A percentile compares a stretch with the other conserved stretches of the same genome.
phyloP scores from a whole-genome alignment of 306 rosid species.

The Urtica urens region DNA sequence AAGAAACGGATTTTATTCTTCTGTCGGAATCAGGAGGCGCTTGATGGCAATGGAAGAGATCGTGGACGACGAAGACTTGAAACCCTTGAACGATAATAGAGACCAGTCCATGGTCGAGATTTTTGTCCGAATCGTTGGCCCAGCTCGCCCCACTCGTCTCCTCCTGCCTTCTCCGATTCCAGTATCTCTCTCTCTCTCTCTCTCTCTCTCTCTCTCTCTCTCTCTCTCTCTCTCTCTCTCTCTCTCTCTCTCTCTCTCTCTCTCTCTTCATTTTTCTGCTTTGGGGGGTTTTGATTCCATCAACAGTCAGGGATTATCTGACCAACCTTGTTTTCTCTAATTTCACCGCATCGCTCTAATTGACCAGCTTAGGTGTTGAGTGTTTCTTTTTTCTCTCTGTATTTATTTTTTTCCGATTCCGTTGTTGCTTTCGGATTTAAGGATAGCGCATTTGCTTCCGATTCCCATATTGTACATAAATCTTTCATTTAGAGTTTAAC shows the following conservation, averaged over 20 bases:
- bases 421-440: no score
- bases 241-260: background rate
- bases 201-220: background rate
- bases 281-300: background rate
- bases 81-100: conserved; percentile 6
- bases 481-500: no score
- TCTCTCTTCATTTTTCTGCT: background rate
- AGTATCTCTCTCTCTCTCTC: conserved; percentile 21
- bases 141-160: conserved; percentile 75
- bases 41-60: conserved; percentile 39
- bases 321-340: no score
- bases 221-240: background rate
- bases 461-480: no score
- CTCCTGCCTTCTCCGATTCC: conserved; percentile 50
- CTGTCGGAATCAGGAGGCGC: conserved; percentile 7
- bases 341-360: no score
- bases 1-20: no score
- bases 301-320: no score
- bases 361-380: no score
- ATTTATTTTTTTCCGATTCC: no score
- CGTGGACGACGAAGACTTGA: conserved; percentile 21
- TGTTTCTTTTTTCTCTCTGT: no score
- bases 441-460: no score
- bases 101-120: conserved; percentile 35
- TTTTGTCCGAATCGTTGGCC: conserved; percentile 70